Conservation (phyloP, 805 yeast genomes). For the Candida boleticola region DNA sequence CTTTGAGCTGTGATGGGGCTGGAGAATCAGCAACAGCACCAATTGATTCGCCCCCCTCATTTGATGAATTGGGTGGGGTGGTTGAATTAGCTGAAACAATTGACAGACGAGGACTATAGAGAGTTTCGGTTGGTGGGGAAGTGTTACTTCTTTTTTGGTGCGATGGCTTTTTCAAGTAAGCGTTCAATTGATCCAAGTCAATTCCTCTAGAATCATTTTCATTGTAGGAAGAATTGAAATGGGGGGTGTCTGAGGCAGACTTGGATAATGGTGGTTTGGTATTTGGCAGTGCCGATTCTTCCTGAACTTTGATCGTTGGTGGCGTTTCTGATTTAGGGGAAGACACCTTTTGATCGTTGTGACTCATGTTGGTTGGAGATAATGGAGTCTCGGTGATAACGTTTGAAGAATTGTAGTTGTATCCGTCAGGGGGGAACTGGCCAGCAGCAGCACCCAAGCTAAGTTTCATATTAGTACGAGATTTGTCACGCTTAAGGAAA, state of each 20-base stretch:
- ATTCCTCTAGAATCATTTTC: background rate
- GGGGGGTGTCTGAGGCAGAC: background rate
- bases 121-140: background rate
- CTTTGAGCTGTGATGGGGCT: constrained; percentile 10
- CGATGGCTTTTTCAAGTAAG: background rate
- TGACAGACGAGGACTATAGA: constrained; percentile 3
- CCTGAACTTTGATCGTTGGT: background rate
- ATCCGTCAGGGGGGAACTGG: background rate
- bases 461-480: constrained; percentile 3
- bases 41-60: background rate
- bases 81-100: constrained; percentile 1
- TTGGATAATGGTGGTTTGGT: no score
- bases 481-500: constrained; percentile 6
- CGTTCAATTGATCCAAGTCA: background rate
- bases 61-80: background rate
- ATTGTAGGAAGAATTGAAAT: constrained; percentile 1
- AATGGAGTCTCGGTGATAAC: background rate
- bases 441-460: constrained; percentile 4
- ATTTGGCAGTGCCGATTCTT: no score
- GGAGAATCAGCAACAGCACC: background rate
- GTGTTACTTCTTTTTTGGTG: background rate
- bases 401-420: background rate
- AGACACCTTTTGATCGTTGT: background rate
- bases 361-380: constrained; percentile 4
- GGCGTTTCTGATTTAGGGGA: background rate